Evolutionary conservation across 352 stramenopile genomes (phyloP).

Genomic region (Phytopythium aichiense): DNA sequence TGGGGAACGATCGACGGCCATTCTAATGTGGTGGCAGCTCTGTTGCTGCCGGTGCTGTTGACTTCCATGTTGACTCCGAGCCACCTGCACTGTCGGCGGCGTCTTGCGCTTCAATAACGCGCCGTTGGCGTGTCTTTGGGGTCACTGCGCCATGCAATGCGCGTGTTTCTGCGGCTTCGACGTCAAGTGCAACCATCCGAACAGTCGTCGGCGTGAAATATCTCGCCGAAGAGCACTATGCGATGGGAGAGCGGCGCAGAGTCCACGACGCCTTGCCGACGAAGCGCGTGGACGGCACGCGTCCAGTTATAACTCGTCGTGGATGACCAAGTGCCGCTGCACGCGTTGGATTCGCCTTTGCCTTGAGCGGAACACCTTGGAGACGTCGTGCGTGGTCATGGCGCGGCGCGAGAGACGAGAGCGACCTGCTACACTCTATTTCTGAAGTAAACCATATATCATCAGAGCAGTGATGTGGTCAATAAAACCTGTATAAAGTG

Average conservation of each 20-base stretch:
- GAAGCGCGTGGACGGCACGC: neutral
- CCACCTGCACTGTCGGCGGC: neutral
- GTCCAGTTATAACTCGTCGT: neutral
- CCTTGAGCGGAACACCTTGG: neutral
- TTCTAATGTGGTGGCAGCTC: no score
- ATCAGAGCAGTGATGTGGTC: neutral
- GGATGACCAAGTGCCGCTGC: neutral
- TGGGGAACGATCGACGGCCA: neutral
- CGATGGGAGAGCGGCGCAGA: no score
- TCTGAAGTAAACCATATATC: neutral
- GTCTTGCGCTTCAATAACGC: neutral
- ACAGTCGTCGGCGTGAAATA: neutral
- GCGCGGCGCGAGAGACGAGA: neutral
- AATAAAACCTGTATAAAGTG: neutral
- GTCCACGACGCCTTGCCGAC: neutral
- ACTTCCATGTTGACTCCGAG: no score
- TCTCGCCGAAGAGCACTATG: neutral
- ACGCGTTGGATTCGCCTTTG: neutral
- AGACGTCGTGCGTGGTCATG: conserved; percentile 1
- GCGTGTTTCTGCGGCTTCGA: conserved; percentile 4
- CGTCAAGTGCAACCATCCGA: neutral
- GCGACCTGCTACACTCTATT: neutral
- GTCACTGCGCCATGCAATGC: neutral
- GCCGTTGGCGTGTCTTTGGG: conserved; percentile 3
- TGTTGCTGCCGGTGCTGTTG: neutral